Evolutionary conservation across 306 rosid genomes (phyloP), one percentile per base, ranked within the genome.

Genomic region (Pyrus betulifolia): DNA sequence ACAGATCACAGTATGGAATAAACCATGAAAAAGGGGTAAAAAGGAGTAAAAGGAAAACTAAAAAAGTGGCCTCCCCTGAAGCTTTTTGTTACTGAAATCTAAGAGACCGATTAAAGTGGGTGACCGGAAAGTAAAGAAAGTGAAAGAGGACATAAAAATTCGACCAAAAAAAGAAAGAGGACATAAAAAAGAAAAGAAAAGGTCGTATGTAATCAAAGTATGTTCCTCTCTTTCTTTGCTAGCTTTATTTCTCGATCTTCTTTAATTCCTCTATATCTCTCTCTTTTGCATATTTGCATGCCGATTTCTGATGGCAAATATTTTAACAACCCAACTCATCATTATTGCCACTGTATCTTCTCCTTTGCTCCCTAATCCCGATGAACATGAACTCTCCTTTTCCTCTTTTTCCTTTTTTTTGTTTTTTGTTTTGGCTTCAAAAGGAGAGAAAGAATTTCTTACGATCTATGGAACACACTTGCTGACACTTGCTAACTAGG

Each of bases 1-100:
- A 73, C 59, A 83, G 79, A 81, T 79, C 31, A 74, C 25, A 49
- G 33, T 14, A 49, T 18, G 12, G 55, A 77, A 81, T 69, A 64
- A 44, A 81, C 79, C 80, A 71, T 72, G 68, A 51, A 76, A 75
- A 80, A 82, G 80, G 23, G 44, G 46, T 30, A 31, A 76, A 75
- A 80, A 82, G 80, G 23, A 33, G 46, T 30, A 31, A 57, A 57
- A 79, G 76, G 25, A 10, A 74, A 30, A 18, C 68, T 4, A 23
- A 70, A 49, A 79, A 74, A 82, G 79, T 82, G 72, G 63, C 63
- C 63, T 38, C 28, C 4, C 30, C 51, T 52, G 49, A 54, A 76
- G 84, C 88, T 85, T 87, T 84, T 87, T 81, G 86, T 88, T 91
- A 85, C 91, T 90, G 93, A 91, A 91, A 85, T 88, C 93, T 88